A percentile compares a stretch with the other conserved stretches of the same genome.
Conservation (phyloP, 2,329 filamentous ascomycete species). For the Aspergillus unguis region DNA sequence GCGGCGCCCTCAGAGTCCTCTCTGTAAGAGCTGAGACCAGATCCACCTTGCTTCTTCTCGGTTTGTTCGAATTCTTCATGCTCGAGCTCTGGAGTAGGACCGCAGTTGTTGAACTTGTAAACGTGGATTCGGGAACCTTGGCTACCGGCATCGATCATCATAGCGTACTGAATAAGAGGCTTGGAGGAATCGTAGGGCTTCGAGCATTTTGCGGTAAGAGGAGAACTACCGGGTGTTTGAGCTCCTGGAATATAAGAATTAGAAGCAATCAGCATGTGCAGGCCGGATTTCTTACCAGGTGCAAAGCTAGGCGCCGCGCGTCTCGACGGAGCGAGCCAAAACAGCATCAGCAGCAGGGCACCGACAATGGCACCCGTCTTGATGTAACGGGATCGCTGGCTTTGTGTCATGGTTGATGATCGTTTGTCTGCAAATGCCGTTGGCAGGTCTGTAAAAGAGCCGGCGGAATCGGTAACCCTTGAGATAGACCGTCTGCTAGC, state of each 20-base stretch:
- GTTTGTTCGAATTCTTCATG: conserved; percentile 92
- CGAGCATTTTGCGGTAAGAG: conserved; percentile 69
- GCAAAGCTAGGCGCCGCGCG: conserved; percentile 23
- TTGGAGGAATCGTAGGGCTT: conserved; percentile 83
- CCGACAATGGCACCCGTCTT: conserved; percentile 61
- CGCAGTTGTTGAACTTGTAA: conserved; percentile 99
- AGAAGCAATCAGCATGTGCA: not conserved
- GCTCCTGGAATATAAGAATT: conserved; percentile 20
- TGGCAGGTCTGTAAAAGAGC: conserved; percentile 48
- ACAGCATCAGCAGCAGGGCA: conserved; percentile 56
- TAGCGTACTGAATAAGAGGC: conserved; percentile 91
- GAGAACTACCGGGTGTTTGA: conserved; percentile 36
- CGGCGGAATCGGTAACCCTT: conserved; percentile 42
- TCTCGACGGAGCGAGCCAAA: conserved; percentile 50
- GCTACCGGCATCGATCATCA: conserved; percentile 98
- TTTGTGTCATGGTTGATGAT: conserved; percentile 57
- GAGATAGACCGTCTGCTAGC: conserved; percentile 54
- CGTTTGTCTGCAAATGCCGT: conserved; percentile 41
- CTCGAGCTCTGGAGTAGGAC: conserved; percentile 89
- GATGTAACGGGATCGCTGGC: conserved; percentile 57
- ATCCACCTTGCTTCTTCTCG: conserved; percentile 74
- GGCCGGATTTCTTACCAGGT: conserved; percentile 20
- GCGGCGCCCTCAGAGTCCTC: conserved; percentile 84
- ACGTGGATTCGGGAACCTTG: conserved; percentile 97
- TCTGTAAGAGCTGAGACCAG: conserved; percentile 79